These are phyloP conservation scores for Xylaria cubensis DNA, from an alignment of 495 filamentous ascomycete genomes.

Conservation along the genomic window DNA sequence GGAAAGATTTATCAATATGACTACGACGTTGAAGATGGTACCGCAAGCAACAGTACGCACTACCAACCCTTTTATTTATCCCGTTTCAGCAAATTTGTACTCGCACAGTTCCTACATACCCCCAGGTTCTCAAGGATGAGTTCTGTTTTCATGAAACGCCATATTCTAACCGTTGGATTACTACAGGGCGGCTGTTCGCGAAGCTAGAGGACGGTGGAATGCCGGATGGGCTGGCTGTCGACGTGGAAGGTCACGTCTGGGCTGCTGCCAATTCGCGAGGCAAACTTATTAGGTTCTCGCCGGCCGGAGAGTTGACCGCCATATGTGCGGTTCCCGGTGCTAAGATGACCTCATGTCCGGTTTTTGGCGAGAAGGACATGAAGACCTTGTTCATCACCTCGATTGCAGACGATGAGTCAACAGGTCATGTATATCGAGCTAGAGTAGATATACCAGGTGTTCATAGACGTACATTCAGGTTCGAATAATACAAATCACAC, in stretches of 20 bases:
- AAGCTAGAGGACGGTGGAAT: constrained; percentile 34
- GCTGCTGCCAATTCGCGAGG: constrained; percentile 37
- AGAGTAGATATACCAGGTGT: constrained; percentile 26
- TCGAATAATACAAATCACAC: neutral
- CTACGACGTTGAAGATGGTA: constrained; percentile 37
- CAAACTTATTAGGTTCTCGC: constrained; percentile 35
- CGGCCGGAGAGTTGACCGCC: constrained; percentile 32
- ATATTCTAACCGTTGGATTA: neutral
- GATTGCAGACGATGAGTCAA: constrained; percentile 19
- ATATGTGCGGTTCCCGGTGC: constrained; percentile 34
- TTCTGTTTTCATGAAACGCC: too few relatives aligned
- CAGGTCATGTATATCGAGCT: constrained; percentile 24
- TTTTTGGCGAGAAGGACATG: constrained; percentile 37
- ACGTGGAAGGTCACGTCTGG: constrained; percentile 39
- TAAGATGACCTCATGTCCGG: constrained; percentile 39
- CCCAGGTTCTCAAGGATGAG: neutral
- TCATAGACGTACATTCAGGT: constrained; percentile 7
- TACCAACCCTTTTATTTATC: neutral
- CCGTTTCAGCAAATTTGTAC: neutral
- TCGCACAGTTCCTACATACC: neutral
- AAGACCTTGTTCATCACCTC: constrained; percentile 26
- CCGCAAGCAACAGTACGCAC: constrained; percentile 25
- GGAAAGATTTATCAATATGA: constrained; percentile 36
- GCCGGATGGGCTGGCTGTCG: constrained; percentile 40
- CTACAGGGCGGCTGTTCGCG: constrained; percentile 29